Percentiles rank a stretch among this genome's conserved stretches.
Conservation (phyloP, 345 rosid genomes). For the Rhizophora apiculata region DNA sequence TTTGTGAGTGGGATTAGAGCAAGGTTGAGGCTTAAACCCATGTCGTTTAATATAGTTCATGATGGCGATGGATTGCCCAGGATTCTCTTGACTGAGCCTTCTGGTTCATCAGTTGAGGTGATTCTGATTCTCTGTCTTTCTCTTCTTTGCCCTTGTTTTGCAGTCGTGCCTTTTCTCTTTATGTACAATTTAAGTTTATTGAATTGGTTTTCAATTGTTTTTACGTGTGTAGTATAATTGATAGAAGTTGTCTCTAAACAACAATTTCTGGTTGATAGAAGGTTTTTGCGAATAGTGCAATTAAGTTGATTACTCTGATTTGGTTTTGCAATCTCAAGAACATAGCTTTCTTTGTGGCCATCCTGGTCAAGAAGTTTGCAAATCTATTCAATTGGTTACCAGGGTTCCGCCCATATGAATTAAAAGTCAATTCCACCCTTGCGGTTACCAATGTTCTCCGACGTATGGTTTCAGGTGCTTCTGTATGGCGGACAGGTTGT, state of each 20-base stretch:
- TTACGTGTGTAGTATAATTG: no score
- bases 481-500: slow-evolving; percentile 83
- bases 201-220: not conserved
- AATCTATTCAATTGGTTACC: no score
- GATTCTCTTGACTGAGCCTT: slow-evolving; percentile 68
- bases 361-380: no score
- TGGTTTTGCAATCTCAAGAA: no score
- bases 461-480: slow-evolving; percentile 66
- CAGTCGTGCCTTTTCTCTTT: not conserved
- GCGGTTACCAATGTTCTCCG: slow-evolving; percentile 3
- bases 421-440: not conserved
- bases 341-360: no score
- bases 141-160: not conserved
- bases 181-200: not conserved
- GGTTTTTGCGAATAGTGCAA: no score
- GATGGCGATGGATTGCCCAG: slow-evolving; percentile 61
- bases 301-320: no score
- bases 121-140: not conserved
- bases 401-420: no score
- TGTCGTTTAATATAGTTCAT: slow-evolving; percentile 68
- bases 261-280: no score
- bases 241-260: no score
- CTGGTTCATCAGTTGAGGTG: slow-evolving; percentile 87
- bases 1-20: slow-evolving; percentile 48
- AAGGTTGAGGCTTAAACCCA: slow-evolving; percentile 42